Conservation (phyloP, 768 basidiomycete species). For the Boletus fagicola region DNA sequence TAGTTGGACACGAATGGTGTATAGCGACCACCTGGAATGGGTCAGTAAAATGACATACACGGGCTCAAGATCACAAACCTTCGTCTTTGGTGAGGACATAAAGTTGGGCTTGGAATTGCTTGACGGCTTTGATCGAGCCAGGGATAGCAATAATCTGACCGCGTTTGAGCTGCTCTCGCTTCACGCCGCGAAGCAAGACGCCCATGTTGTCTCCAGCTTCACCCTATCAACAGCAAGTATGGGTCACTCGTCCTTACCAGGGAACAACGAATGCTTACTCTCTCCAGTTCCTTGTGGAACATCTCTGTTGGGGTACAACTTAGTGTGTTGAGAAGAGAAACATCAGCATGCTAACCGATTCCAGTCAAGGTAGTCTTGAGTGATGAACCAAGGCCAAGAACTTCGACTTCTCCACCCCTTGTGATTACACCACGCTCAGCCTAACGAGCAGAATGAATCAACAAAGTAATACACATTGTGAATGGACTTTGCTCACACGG, state of each 20-base stretch:
- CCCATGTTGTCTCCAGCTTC: constrained; percentile 99
- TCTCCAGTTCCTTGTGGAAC: constrained; percentile 99
- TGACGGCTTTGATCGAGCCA: constrained; percentile 89
- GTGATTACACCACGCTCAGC: constrained; percentile 89
- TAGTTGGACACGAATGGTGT: constrained; percentile 94
- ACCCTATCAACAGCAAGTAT: constrained; percentile 46
- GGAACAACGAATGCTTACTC: constrained; percentile 44
- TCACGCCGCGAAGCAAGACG: constrained; percentile 91
- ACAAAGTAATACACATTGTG: no score
- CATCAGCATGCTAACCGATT: constrained; percentile 52
- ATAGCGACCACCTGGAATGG: constrained; percentile 62
- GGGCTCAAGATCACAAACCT: constrained; percentile 36
- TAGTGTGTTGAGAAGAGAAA: constrained; percentile 1
- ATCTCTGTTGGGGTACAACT: constrained; percentile 59
- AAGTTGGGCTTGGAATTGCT: constrained; percentile 91
- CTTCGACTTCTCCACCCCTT: constrained; percentile 93
- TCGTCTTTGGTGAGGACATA: constrained; percentile 51
- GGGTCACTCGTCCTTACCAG: neutral
- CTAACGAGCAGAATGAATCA: constrained; percentile 35
- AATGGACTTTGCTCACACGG: constrained; percentile 50
- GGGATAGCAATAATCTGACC: constrained; percentile 90
- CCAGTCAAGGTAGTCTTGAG: constrained; percentile 95
- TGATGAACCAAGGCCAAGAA: constrained; percentile 77
- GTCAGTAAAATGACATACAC: constrained; percentile 45
- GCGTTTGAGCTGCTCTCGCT: constrained; percentile 92